Conservation (phyloP, 495 filamentous ascomycete genomes). For the Cercophora newfieldiana region DNA sequence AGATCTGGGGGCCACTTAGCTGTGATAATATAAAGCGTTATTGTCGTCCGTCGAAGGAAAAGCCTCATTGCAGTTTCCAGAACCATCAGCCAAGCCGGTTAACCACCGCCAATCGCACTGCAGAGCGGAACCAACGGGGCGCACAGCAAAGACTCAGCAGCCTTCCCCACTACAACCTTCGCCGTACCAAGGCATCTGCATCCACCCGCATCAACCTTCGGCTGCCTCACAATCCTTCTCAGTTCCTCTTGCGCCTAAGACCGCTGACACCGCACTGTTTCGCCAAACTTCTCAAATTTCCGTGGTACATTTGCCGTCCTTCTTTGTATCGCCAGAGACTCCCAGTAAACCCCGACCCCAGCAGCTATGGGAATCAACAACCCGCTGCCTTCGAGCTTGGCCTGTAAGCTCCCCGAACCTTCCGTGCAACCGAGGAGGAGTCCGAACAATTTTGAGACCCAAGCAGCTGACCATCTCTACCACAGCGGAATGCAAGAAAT, state of each 20-base stretch:
- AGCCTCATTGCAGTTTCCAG: not conserved
- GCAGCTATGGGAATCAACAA: slow-evolving; percentile 57
- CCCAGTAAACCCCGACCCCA: not conserved
- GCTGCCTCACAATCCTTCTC: slow-evolving; percentile 13
- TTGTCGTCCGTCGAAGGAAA: not conserved
- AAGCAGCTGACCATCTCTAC: slow-evolving; percentile 10
- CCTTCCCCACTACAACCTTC: not conserved
- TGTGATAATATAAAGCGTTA: not conserved
- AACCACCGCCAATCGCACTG: not conserved
- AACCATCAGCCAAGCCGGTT: slow-evolving; percentile 2
- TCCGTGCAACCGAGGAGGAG: slow-evolving; percentile 19
- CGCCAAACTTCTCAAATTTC: not conserved
- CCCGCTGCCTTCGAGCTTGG: slow-evolving; percentile 58
- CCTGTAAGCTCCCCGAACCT: slow-evolving; percentile 48
- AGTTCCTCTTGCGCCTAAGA: not conserved
- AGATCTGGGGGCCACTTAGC: not conserved
- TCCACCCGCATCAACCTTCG: slow-evolving; percentile 2
- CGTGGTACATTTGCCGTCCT: not conserved
- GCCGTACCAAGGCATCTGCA: not conserved
- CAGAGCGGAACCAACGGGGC: not conserved
- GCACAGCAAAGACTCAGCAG: not conserved
- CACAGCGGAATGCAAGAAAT: slow-evolving; percentile 84
- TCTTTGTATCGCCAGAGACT: slow-evolving; percentile 2
- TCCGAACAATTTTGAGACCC: not conserved
- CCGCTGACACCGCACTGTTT: slow-evolving; percentile 3